Evolutionary conservation across 768 basidiomycete species (phyloP), one percentile per base, ranked within the genome.

Genomic region (Termitomyces sp.): DNA sequence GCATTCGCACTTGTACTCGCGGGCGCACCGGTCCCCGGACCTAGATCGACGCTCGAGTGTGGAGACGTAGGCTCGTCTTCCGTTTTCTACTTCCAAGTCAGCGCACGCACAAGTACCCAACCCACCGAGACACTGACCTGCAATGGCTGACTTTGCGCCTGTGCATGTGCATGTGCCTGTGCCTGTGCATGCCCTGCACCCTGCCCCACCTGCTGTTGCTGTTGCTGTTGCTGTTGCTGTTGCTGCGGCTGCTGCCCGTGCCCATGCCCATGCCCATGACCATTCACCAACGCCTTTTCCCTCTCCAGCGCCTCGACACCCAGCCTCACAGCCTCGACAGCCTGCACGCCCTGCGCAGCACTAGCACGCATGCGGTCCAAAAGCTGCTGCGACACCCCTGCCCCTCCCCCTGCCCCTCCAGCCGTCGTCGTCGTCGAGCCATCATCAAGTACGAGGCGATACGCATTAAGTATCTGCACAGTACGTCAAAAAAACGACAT

Each of bases 121-220:
- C 16, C 24, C 12, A 16, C n/a, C 33, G 22, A 6, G 42, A 13
- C 1, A 42, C 62, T 46, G 20, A 60, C 63, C 63, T 64, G 63
- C 48, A 50, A 50, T 15, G 34, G 31, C 11, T 50, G 30, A 0
- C 9, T 7, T 11, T 31, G 47, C 6, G 7, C 4, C 20, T 36
- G 33, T 1, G 45, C 8, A 7, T 34, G 54, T 8, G 12, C 31
- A 11, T 55, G 54, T 7, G 46, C 50, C 5, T 48, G 34, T 12
- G 7, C 4, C 36, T 54, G 41, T 16, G 22, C 18, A 4, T 55
- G 41, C 3, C 3, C 30, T 5, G 12, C 2, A 2, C 13, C 36
- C 36, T 13, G 12, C 13, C 8, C 36, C 36, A 11, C 58, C 12
- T 54, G 18, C n/a, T 36, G 33, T 0, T 11, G n/a, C 18, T 46